Evolutionary conservation across 2,329 filamentous ascomycete species (phyloP).

Genomic region (Domatiomyces globalis): DNA sequence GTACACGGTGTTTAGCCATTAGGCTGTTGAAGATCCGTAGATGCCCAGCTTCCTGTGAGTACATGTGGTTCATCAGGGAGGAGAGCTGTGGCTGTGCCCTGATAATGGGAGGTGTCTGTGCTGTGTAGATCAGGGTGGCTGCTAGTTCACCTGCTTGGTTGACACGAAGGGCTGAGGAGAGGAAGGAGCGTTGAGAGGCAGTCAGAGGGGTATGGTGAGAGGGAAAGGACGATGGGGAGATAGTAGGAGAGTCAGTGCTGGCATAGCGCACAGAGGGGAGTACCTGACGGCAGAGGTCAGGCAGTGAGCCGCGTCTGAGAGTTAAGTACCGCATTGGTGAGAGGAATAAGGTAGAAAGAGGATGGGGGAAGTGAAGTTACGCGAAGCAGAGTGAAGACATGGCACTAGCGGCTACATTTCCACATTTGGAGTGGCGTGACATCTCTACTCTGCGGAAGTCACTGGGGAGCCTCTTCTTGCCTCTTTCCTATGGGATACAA

Average conservation of each 20-base stretch:
- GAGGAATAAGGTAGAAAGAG: background rate
- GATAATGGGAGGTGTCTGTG: conserved; percentile 71
- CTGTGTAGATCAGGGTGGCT: conserved; percentile 82
- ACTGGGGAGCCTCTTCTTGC: too few species aligned
- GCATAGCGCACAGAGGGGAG: background rate
- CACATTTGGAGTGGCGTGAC: background rate
- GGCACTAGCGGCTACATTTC: background rate
- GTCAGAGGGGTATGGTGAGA: background rate
- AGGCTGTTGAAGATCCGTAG: conserved; percentile 73
- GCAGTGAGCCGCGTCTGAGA: background rate
- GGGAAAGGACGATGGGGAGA: too few species aligned
- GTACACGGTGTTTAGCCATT: conserved; percentile 71
- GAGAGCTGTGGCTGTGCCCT: conserved; percentile 73
- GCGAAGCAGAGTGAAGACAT: background rate
- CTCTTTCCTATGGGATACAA: too few species aligned
- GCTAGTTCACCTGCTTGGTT: conserved; percentile 98
- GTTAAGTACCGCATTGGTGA: background rate
- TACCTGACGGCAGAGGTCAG: background rate
- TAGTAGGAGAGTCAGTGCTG: background rate
- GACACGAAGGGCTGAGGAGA: conserved; percentile 72
- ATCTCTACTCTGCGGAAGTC: too few species aligned
- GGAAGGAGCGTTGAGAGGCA: conserved; percentile 41
- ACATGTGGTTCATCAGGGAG: conserved; percentile 92
- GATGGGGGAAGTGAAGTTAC: background rate
- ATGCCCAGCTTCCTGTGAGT: conserved; percentile 86